Evolutionary conservation across 148 eudicot genomes (phyloP), one percentile per base, ranked within the genome.

Genomic region (Polygonum aviculare): DNA sequence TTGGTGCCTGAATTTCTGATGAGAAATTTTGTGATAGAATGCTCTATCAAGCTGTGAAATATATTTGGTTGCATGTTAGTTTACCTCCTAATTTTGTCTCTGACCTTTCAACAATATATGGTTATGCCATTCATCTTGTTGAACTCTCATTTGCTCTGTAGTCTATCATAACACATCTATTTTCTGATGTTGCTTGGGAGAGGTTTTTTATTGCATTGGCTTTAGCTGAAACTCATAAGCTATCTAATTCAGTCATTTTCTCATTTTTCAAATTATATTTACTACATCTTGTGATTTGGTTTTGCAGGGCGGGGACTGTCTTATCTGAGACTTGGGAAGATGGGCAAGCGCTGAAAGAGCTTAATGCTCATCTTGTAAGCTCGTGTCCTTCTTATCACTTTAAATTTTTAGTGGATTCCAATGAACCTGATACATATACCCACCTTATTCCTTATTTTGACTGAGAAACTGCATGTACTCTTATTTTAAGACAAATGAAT

Each of bases 301-400:
- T 70, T 59, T 84, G 70, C 87, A 95, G 99, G 85, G 91, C 98
- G 73, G 99, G 99, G 74, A 89, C 94, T n/a, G 86, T 95, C 76
- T 89, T 95, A 86, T 92, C 99, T 19, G 99, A 95, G 87, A 88
- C 98, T 40, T 95, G 99, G 99, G 99, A 95, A 79, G 99, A 95
- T 80, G 99, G 99, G 49, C 97, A 91, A 83, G 91, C 91, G 55
- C 74, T 95, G 60, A 95, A 93, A 83, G 99, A 95, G 82, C 79
- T 93, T 60, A 93, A 87, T 85, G 77, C 86, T 81, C 96, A 93
- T 75, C 89, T 93, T 76, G 99, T 95, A 85, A 83, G 98, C 75
- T 69, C 9, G 16, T 5, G 12, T 60, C 72, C 5, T 38, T 38
- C 1, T n/a, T 41, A 44, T 45, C 15, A n/a, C 35, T 44, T 12